Percentiles rank a stretch among this genome's conserved stretches.
Conservation (phyloP, 2,329 filamentous ascomycete genomes). For the Botrytis sinoallii region DNA sequence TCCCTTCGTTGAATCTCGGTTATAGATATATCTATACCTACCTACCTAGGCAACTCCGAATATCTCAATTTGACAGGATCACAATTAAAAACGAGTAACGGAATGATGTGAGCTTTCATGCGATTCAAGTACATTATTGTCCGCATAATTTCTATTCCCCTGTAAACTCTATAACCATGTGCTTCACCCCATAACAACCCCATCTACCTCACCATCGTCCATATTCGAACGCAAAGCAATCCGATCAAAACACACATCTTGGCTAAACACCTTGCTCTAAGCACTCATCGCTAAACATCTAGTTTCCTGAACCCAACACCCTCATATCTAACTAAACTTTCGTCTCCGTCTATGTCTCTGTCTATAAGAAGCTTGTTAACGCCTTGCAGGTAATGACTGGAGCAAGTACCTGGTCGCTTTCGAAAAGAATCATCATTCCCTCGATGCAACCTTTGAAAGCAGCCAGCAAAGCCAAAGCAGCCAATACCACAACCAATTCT, state of each 20-base stretch:
- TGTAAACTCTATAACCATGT: neutral
- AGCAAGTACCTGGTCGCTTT: constrained; percentile 8
- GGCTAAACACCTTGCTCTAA: neutral
- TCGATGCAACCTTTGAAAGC: constrained; percentile 1
- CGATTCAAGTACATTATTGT: no score
- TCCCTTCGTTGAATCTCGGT: no score
- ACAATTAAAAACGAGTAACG: neutral
- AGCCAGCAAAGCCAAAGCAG: constrained; percentile 6
- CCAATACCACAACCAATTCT: neutral
- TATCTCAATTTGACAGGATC: neutral
- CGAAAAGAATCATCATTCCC: neutral
- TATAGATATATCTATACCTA: no score
- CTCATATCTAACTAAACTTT: neutral
- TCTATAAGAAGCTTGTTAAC: constrained; percentile 13
- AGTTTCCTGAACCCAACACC: neutral
- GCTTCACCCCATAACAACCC: neutral
- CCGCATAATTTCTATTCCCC: neutral
- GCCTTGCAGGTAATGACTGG: constrained; percentile 5
- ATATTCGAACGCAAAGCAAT: constrained; percentile 1
- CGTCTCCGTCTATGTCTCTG: neutral
- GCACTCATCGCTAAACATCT: neutral
- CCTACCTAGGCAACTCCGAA: no score
- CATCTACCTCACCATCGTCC: neutral
- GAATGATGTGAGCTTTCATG: neutral
- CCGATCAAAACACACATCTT: neutral